Conservation (phyloP, 352 stramenopile genomes). For the Phytophthora podocarpi region DNA sequence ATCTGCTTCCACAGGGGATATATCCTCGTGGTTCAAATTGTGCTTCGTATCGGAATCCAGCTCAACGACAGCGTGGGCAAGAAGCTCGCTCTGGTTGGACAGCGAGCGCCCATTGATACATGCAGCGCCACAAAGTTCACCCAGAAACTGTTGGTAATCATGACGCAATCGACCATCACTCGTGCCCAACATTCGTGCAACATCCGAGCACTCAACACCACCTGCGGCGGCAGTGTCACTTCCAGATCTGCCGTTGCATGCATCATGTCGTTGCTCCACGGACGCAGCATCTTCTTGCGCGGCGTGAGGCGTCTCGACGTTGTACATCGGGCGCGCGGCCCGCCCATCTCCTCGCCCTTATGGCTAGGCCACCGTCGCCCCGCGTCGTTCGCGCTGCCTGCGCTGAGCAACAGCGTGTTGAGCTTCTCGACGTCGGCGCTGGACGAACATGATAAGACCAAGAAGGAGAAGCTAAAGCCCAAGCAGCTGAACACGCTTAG, state of each 20-base stretch:
- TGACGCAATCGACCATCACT: too few relatives aligned
- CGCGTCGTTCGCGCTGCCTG: slow-evolving; percentile 10
- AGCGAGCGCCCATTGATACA: too few relatives aligned
- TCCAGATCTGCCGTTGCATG: slow-evolving; percentile 1
- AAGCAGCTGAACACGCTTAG: slow-evolving; percentile 27
- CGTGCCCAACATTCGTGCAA: too few relatives aligned
- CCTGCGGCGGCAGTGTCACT: too few relatives aligned
- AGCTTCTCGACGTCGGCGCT: slow-evolving; percentile 40
- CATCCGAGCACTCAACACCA: too few relatives aligned
- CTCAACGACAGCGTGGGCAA: too few relatives aligned
- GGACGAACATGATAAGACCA: slow-evolving; percentile 28
- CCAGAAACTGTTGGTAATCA: too few relatives aligned
- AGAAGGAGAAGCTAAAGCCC: slow-evolving; percentile 13
- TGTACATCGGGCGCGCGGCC: slow-evolving; percentile 9
- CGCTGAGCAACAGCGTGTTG: slow-evolving; percentile 25
- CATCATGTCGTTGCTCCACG: slow-evolving; percentile 48
- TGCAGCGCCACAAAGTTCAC: too few relatives aligned
- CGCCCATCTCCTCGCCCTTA: neutral
- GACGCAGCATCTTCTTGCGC: slow-evolving; percentile 46
- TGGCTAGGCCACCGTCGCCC: neutral
- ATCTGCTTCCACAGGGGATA: too few relatives aligned
- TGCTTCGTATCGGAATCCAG: too few relatives aligned
- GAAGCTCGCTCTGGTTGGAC: too few relatives aligned
- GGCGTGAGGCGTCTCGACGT: slow-evolving; percentile 35
- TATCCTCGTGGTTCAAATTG: too few relatives aligned